Percentiles rank a stretch among this genome's conserved stretches.
Conservation (phyloP, 2,329 filamentous ascomycete genomes). For the Phoma sp. region DNA sequence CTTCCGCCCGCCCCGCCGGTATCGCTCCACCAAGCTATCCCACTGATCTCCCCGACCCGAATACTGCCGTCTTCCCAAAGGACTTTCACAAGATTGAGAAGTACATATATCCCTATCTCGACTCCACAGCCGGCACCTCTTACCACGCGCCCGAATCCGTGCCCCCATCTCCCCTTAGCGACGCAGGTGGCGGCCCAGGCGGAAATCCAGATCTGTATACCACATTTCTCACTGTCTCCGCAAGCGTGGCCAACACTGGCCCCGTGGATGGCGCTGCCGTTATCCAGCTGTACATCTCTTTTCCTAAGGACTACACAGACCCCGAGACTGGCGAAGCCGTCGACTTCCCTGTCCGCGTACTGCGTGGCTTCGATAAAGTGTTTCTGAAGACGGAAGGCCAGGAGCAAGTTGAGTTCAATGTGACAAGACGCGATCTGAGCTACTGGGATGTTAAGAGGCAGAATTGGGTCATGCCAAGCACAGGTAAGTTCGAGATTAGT, state of each 20-base stretch:
- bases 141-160: constrained; percentile 59
- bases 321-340: constrained; percentile 52
- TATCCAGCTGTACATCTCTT: constrained; percentile 63
- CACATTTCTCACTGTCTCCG: constrained; percentile 57
- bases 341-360: constrained; percentile 61
- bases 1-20: constrained; percentile 43
- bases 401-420: constrained; percentile 44
- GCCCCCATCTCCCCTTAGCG: constrained; percentile 62
- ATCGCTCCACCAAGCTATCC: constrained; percentile 55
- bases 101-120: constrained; percentile 76
- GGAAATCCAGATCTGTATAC: constrained; percentile 72
- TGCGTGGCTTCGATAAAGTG: constrained; percentile 54
- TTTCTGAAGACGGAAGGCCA: constrained; percentile 34
- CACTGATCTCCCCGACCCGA: constrained; percentile 59
- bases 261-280: constrained; percentile 58
- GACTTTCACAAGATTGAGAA: constrained; percentile 68
- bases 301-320: constrained; percentile 53
- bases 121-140: constrained; percentile 56
- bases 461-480: constrained; percentile 50
- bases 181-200: constrained; percentile 71
- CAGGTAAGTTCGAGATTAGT: constrained; percentile 36
- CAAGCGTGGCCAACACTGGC: constrained; percentile 69
- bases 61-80: constrained; percentile 65
- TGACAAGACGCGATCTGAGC: constrained; percentile 51
- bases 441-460: constrained; percentile 49